Conservation (phyloP, 75 land plant genomes). For the Azolla pinnata region DNA sequence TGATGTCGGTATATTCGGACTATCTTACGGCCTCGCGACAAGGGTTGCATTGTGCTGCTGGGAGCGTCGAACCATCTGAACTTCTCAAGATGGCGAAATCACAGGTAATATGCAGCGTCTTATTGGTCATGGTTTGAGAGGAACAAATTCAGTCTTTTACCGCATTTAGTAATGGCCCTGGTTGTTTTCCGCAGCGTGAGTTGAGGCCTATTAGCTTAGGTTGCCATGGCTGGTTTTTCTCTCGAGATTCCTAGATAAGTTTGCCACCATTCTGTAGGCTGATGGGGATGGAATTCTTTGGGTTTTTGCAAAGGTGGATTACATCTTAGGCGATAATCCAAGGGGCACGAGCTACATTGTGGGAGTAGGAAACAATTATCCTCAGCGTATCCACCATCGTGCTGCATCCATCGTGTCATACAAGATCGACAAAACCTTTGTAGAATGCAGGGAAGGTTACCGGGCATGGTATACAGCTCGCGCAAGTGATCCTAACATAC, state of each 20-base stretch:
- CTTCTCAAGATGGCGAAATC: conserved; percentile 29
- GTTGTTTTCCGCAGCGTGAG: background rate
- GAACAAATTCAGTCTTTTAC: too few species aligned
- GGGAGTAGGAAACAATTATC: conserved; percentile 68
- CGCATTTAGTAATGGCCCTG: too few species aligned
- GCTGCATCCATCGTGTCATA: conserved; percentile 76
- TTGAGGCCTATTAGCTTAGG: background rate
- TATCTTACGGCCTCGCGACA: conserved; percentile 26
- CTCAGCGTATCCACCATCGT: conserved; percentile 77
- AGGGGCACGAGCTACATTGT: conserved; percentile 94
- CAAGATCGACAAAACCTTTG: conserved; percentile 46
- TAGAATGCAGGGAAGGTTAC: conserved; percentile 71
- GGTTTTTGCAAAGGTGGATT: conserved; percentile 51
- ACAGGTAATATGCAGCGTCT: too few species aligned
- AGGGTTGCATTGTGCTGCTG: conserved; percentile 24
- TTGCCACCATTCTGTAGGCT: background rate
- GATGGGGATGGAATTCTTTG: background rate
- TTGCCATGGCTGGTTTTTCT: background rate
- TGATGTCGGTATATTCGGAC: conserved; percentile 61
- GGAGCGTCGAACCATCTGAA: conserved; percentile 13
- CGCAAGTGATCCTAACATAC: conserved; percentile 65
- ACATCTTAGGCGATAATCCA: conserved; percentile 90
- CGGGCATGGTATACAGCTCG: conserved; percentile 48
- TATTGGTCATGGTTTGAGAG: too few species aligned
- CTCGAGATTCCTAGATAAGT: background rate